These are phyloP conservation scores for Amaranthus tricolor DNA, from an alignment of 179 eudicot species.

Conservation along the genomic window DNA sequence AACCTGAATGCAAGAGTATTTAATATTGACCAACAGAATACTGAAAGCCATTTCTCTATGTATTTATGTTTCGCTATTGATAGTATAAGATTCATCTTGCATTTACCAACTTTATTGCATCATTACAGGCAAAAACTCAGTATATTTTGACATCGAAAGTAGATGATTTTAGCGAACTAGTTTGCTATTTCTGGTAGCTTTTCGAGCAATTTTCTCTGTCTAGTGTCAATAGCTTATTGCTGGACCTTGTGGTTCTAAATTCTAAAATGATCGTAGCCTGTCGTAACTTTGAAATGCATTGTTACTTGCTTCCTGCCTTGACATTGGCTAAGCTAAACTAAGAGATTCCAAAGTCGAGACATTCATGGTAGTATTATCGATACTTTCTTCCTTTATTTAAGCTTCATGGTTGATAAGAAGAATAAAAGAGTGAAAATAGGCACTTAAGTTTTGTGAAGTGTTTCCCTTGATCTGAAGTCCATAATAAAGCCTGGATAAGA, in stretches of 20 bases:
- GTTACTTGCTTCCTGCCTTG: background rate
- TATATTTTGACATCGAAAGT: background rate
- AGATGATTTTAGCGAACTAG: background rate
- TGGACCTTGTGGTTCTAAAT: too few species aligned
- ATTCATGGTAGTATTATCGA: background rate
- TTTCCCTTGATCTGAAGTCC: background rate
- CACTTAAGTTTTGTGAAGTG: background rate
- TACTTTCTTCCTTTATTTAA: background rate
- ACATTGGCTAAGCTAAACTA: background rate
- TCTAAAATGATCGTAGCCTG: too few species aligned
- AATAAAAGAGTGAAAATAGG: background rate
- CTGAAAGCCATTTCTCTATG: too few species aligned
- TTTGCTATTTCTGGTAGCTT: background rate
- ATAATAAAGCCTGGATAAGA: background rate
- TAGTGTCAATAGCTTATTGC: too few species aligned
- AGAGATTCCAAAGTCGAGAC: background rate
- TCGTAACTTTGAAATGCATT: background rate
- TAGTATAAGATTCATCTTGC: too few species aligned
- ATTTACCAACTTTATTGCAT: too few species aligned
- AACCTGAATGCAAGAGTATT: too few species aligned
- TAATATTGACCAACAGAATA: too few species aligned
- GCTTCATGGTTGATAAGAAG: background rate
- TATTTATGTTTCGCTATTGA: too few species aligned
- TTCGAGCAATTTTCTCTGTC: too few species aligned
- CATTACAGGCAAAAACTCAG: too few species aligned